These are phyloP conservation scores for Crotalaria pallida DNA, from an alignment of 306 rosid species.

Conservation along the genomic window DNA sequence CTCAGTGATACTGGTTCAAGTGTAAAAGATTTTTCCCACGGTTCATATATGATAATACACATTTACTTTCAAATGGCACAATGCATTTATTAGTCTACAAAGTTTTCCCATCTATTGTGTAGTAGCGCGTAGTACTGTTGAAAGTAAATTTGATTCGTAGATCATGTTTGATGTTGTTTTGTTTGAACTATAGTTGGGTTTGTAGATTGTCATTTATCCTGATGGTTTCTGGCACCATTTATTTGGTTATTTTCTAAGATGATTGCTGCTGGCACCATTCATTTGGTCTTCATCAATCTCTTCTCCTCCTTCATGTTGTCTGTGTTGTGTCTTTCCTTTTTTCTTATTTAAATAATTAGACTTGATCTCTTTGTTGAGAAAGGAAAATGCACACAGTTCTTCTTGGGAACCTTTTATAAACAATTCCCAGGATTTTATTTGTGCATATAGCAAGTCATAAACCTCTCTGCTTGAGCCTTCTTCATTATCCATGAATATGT, in stretches of 20 bases:
- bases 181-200: neutral
- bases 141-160: neutral
- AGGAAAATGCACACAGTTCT: slow-evolving; percentile 52
- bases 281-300: too few relatives aligned
- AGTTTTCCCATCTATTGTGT: neutral
- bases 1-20: neutral
- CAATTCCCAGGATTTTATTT: slow-evolving; percentile 67
- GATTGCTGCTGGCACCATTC: neutral
- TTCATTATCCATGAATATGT: slow-evolving; percentile 45
- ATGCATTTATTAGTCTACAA: neutral
- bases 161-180: neutral
- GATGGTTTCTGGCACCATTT: neutral
- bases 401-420: slow-evolving; percentile 39
- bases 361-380: neutral
- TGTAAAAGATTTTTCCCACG: neutral
- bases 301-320: neutral
- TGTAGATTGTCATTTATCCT: neutral
- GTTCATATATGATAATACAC: neutral
- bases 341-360: neutral
- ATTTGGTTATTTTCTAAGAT: neutral
- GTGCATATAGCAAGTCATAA: slow-evolving; percentile 49
- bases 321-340: too few relatives aligned
- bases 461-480: slow-evolving; percentile 92
- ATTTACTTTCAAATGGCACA: neutral
- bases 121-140: neutral